Percentiles rank a stretch among this genome's conserved stretches.
Evolutionary conservation across 306 rosid species (phyloP).

Genomic region (Vigna radiata): DNA sequence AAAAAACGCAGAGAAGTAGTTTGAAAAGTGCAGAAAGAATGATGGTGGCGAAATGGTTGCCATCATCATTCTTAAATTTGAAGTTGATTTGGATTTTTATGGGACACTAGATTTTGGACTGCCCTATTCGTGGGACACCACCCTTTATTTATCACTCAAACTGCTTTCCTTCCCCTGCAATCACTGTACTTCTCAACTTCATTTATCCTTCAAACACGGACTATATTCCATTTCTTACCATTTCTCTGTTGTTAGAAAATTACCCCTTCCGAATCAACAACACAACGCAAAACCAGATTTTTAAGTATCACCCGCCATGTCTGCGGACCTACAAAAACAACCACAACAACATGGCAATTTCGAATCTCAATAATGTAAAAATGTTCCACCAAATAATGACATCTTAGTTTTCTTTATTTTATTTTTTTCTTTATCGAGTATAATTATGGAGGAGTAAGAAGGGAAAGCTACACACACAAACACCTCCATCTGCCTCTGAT

Average conservation of each 20-base stretch:
- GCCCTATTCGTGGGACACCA: neutral
- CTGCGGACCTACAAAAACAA: neutral
- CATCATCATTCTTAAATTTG: neutral
- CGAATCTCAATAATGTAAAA: slow-evolving; percentile 15
- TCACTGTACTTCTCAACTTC: neutral
- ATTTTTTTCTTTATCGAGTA: neutral
- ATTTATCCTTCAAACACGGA: neutral
- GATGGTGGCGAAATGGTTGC: neutral
- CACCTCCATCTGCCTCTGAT: slow-evolving; percentile 1
- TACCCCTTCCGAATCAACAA: neutral
- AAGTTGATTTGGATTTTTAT: slow-evolving; percentile 40
- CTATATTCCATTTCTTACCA: neutral
- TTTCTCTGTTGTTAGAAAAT: neutral
- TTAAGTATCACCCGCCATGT: slow-evolving; percentile 1
- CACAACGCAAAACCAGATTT: slow-evolving; percentile 1
- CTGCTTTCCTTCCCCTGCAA: neutral
- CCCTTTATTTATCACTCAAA: neutral
- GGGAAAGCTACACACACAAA: slow-evolving; percentile 34
- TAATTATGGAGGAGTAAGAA: slow-evolving; percentile 1
- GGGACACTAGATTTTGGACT: slow-evolving; percentile 38
- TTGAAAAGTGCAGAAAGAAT: slow-evolving; percentile 29
- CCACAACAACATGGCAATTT: neutral
- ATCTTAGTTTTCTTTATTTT: neutral
- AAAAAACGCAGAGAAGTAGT: neutral
- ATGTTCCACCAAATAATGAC: neutral